Percentiles rank a stretch among this genome's conserved stretches.
phyloP scores from a whole-genome alignment of 768 basidiomycete species.

The Rhodocollybia butyracea region DNA sequence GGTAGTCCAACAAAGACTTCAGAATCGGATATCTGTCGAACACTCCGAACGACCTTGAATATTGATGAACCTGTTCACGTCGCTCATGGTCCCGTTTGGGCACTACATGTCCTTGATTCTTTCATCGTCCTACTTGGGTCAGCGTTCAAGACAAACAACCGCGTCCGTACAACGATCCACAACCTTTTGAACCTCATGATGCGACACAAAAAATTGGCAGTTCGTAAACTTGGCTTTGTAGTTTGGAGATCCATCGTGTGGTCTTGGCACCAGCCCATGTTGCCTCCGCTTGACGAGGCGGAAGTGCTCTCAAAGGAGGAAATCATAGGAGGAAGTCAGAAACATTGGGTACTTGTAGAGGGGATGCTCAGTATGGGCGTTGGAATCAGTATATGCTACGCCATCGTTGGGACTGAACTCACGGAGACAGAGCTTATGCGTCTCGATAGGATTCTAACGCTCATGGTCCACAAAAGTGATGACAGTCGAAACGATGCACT shows the following conservation, averaged over 20 bases:
- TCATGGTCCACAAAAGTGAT: slow-evolving; percentile 56
- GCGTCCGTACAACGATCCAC: slow-evolving; percentile 42
- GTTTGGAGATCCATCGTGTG: slow-evolving; percentile 67
- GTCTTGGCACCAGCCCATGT: slow-evolving; percentile 60
- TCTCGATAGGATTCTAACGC: slow-evolving; percentile 46
- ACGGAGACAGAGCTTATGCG: slow-evolving; percentile 33
- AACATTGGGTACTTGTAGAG: slow-evolving; percentile 47
- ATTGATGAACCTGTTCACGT: slow-evolving; percentile 53
- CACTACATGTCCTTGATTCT: slow-evolving; percentile 59
- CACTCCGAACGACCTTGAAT: slow-evolving; percentile 60
- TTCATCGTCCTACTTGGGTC: slow-evolving; percentile 67
- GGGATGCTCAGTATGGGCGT: slow-evolving; percentile 53
- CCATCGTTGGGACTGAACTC: slow-evolving; percentile 38
- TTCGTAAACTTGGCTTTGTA: slow-evolving; percentile 58
- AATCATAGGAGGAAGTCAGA: slow-evolving; percentile 28
- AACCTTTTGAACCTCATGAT: slow-evolving; percentile 52
- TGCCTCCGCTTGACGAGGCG: slow-evolving; percentile 25
- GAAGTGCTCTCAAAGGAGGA: slow-evolving; percentile 10
- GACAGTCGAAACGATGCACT: slow-evolving; percentile 52
- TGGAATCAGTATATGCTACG: slow-evolving; percentile 55
- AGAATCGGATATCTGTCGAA: slow-evolving; percentile 59
- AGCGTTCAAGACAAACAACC: slow-evolving; percentile 40
- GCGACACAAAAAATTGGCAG: slow-evolving; percentile 59
- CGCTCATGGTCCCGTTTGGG: slow-evolving; percentile 81
- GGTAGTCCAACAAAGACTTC: slow-evolving; percentile 27